phyloP scores from a whole-genome alignment of 2,329 filamentous ascomycete species.

The Alternaria sp. region DNA sequence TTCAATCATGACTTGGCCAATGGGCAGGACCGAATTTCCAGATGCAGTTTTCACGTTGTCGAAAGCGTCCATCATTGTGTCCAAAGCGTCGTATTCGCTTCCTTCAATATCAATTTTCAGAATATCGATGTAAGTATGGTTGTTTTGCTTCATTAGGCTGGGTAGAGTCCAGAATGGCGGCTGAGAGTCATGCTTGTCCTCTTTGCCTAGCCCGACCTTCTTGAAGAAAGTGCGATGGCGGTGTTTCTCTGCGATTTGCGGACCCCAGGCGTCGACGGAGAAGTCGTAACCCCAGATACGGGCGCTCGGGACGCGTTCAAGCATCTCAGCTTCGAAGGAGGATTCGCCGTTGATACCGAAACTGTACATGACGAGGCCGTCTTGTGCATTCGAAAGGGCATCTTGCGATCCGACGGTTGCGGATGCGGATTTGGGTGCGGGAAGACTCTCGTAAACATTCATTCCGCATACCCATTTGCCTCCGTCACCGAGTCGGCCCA shows the following conservation, averaged over 20 bases:
- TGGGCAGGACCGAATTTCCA: slow-evolving; percentile 37
- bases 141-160: slow-evolving; percentile 43
- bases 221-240: slow-evolving; percentile 43
- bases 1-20: slow-evolving; percentile 49
- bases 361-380: slow-evolving; percentile 44
- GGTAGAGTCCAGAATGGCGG: slow-evolving; percentile 45
- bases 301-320: slow-evolving; percentile 43
- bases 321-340: slow-evolving; percentile 48
- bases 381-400: slow-evolving; percentile 21
- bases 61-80: slow-evolving; percentile 45
- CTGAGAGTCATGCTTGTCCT: slow-evolving; percentile 30
- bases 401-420: slow-evolving; percentile 26
- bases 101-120: slow-evolving; percentile 49
- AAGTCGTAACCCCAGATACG: slow-evolving; percentile 49
- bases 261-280: slow-evolving; percentile 43
- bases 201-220: slow-evolving; percentile 41
- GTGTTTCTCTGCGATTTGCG: slow-evolving; percentile 35
- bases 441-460: slow-evolving; percentile 43
- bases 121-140: slow-evolving; percentile 48
- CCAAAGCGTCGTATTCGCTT: slow-evolving; percentile 42
- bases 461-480: slow-evolving; percentile 50
- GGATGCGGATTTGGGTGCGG: slow-evolving; percentile 24
- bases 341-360: slow-evolving; percentile 49
- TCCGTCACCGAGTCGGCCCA: slow-evolving; percentile 45
- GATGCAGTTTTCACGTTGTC: slow-evolving; percentile 29